Conservation (phyloP, 177 flowering plant species). For the Vitis hybrid region DNA sequence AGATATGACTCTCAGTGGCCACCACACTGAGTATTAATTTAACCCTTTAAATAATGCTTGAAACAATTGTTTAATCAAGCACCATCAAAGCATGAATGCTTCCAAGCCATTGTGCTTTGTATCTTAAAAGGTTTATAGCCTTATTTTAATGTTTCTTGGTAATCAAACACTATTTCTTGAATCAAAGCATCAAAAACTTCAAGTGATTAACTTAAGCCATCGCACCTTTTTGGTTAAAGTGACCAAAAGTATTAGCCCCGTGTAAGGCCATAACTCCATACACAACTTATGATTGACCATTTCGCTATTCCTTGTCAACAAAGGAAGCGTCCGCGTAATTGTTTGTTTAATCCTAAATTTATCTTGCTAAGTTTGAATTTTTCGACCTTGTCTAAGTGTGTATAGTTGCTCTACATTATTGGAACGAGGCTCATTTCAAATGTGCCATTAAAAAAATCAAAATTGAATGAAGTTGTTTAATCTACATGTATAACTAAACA, state of each 20-base stretch:
- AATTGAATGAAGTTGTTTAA: no score
- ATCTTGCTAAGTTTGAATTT: not conserved
- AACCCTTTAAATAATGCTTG: not conserved
- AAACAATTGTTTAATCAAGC: not conserved
- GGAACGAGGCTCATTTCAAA: no score
- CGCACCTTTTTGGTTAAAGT: not conserved
- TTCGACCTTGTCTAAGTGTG: no score
- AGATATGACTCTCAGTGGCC: not conserved
- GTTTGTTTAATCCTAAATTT: no score
- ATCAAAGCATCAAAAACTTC: no score
- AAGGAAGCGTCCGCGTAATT: slow-evolving; percentile 15
- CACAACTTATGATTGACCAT: slow-evolving; percentile 2
- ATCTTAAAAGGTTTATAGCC: not conserved
- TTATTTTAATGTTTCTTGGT: no score
- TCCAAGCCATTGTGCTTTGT: not conserved
- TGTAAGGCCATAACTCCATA: not conserved
- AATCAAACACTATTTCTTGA: no score
- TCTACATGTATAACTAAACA: no score
- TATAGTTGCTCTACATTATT: no score
- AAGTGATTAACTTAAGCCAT: no score
- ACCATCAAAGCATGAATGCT: slow-evolving; percentile 7
- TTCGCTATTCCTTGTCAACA: slow-evolving; percentile 20
- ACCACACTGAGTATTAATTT: not conserved
- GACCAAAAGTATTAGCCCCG: not conserved
- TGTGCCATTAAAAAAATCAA: no score